Evolutionary conservation across 805 yeast species (phyloP), one percentile per base, ranked within the genome.

Genomic region (Komagataella populi): DNA sequence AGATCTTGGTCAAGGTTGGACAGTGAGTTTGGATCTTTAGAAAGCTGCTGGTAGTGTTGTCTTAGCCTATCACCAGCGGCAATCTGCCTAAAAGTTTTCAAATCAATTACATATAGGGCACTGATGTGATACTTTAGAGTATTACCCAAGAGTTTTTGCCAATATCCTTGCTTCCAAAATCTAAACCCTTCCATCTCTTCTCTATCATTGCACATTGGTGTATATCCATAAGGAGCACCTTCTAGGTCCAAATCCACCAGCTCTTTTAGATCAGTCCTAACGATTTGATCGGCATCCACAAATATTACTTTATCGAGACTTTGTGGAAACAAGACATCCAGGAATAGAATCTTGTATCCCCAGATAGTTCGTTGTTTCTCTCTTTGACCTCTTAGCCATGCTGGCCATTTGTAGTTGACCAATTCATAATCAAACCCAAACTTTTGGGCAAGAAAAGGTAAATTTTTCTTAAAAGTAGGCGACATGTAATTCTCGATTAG

Each of bases 131-230:
- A 85, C 52, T 79, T 83, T 39, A 71, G 68, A 45, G 79, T 74
- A 43, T 75, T 77, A 10, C 71, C 70, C 46, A 91, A 68, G 23
- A 74, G 72, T 3, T 73, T 71, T 53, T 78, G 69, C 99, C 99
- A 91, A 64, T 87, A 91, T 0, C 97, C 98, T 55, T 80, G 77
- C 59, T 88, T 84, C 99, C 98, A 93, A 67, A 91, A 93, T 55
- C 93, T 65, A 63, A 74, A 87, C 0, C 91, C 95, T 61, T 85
- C 91, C 83, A 83, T 84, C 57, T 85, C 95, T 23, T 65, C 65
- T 49, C 91, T 70, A 0, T 89, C 82, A 50, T 86, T 91, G 56
- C 90, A 81, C 96, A 83, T 85, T 45, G 95, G 96, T 0, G 87
- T 78, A 62, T 77, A 87, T 1, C 90, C 96, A 61, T 90, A 90